These are phyloP conservation scores for Pichia ethanolica DNA, from an alignment of 805 yeast species.

Conservation along the genomic window DNA sequence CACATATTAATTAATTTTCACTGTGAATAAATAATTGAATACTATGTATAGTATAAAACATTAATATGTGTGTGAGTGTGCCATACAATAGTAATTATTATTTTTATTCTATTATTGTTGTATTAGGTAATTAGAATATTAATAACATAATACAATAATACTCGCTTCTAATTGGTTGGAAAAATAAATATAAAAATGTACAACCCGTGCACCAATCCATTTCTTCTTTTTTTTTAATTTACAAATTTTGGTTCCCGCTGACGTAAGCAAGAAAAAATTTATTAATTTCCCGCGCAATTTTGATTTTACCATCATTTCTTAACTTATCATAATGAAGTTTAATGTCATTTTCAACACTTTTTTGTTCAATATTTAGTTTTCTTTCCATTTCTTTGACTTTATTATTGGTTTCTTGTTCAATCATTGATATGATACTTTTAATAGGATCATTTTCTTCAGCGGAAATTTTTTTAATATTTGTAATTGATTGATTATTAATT, in stretches of 20 bases:
- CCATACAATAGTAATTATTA: no score
- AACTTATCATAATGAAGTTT: neutral
- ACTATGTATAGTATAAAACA: no score
- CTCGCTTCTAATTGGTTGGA: slow-evolving; percentile 3
- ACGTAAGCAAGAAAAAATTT: neutral
- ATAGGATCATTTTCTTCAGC: neutral
- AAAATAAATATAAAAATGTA: neutral
- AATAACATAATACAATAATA: neutral
- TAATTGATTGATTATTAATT: no score
- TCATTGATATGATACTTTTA: neutral
- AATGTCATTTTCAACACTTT: neutral
- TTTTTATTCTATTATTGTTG: no score
- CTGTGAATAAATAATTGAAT: no score
- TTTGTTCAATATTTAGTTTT: neutral
- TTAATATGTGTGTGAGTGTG: no score
- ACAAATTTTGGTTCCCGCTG: neutral
- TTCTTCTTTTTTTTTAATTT: no score
- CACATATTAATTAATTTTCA: no score
- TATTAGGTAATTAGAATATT: no score
- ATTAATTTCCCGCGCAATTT: neutral
- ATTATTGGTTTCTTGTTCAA: neutral
- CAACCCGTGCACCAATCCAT: neutral
- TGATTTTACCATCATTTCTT: no score
- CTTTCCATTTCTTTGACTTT: neutral
- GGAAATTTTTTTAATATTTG: no score